Percentiles rank a stretch among this genome's conserved stretches.
Conservation (phyloP, 208 protist genomes). For the Trichomonas vaginalis region DNA sequence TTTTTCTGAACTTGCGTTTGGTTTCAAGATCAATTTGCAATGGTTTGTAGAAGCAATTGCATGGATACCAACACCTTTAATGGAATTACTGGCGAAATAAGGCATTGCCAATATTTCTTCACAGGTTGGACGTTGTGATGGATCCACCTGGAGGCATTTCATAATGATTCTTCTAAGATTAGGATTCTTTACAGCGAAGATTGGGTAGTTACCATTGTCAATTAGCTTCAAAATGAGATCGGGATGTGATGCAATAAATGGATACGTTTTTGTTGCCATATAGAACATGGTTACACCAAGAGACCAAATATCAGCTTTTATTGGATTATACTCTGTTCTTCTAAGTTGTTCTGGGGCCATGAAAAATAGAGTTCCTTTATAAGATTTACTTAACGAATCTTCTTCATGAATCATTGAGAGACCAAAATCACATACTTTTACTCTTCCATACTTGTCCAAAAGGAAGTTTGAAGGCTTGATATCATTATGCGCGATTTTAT, state of each 20-base stretch:
- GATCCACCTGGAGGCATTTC: neutral
- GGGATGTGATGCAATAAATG: neutral
- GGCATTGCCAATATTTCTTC: neutral
- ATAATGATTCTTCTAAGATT: neutral
- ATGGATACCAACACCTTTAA: neutral
- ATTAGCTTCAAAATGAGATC: neutral
- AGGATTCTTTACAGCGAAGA: neutral
- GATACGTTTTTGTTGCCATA: neutral
- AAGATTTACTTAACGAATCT: too few relatives aligned
- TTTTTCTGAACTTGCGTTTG: neutral
- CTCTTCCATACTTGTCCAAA: slow-evolving; percentile 44
- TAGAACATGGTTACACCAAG: neutral
- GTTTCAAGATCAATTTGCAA: neutral
- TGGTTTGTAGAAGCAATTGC: too few relatives aligned
- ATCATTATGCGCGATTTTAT: slow-evolving; percentile 60
- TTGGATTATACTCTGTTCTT: neutral
- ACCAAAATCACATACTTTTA: slow-evolving; percentile 55
- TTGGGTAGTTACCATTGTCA: neutral
- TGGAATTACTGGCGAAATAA: neutral
- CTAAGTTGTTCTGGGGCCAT: neutral
- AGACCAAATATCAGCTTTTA: neutral
- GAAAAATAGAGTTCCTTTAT: neutral
- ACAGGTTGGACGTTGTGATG: neutral
- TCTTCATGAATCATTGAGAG: slow-evolving; percentile 26
- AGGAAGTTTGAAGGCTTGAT: slow-evolving; percentile 67